These are phyloP conservation scores for Cryphonectria japonica DNA, from an alignment of 2,329 filamentous ascomycete genomes.

Conservation along the genomic window DNA sequence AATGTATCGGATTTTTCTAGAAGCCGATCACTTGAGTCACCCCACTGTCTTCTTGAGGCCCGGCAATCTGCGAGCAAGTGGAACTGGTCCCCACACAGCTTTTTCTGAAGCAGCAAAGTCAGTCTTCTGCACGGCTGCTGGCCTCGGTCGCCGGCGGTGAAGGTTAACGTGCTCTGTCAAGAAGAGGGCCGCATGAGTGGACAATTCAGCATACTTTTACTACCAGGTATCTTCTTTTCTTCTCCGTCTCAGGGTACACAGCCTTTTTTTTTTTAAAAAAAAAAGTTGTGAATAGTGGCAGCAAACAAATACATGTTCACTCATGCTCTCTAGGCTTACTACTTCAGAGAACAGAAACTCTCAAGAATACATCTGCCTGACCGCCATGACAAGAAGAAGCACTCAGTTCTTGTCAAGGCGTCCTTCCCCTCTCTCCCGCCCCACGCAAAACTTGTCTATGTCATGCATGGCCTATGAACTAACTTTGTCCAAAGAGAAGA, in stretches of 20 bases:
- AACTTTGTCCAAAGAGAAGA: background rate
- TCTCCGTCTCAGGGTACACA: background rate
- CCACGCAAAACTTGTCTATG: background rate
- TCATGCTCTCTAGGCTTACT: background rate
- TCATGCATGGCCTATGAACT: background rate
- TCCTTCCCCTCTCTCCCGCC: background rate
- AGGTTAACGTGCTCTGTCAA: background rate
- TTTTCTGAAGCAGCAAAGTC: background rate
- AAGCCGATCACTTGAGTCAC: background rate
- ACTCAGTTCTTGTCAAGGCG: background rate
- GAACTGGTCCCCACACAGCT: background rate
- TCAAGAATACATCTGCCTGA: background rate
- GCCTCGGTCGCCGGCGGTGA: background rate
- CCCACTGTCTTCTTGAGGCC: background rate
- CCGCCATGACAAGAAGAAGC: background rate
- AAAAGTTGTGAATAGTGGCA: too few relatives aligned
- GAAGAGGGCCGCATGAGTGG: background rate
- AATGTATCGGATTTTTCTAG: slow-evolving; percentile 7
- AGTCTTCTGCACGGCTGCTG: background rate
- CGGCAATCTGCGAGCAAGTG: slow-evolving; percentile 21
- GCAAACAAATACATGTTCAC: background rate
- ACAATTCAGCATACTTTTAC: background rate
- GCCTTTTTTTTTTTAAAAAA: too few relatives aligned
- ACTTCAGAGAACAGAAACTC: background rate
- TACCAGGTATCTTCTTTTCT: background rate